Evolutionary conservation across 169 alveolate species (phyloP), one percentile per base, ranked within the genome.

Genomic region (Plasmodium gallinaceum): DNA sequence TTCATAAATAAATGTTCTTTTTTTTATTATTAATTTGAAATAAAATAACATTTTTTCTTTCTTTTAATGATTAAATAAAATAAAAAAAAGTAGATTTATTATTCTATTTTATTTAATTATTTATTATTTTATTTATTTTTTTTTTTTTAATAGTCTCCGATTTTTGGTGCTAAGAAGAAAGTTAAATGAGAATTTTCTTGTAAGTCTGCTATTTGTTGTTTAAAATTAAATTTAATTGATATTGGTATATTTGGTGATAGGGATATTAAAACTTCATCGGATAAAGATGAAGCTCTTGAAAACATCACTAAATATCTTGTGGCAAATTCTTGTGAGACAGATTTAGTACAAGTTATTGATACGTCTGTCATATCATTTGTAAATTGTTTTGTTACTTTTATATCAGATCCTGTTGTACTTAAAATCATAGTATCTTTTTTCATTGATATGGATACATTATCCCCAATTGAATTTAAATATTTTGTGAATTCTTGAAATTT

Each of bases 171-270:
- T n/a, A 93, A 88, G 80, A 92, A 93, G 74, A 93, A 93, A 64
- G 93, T 93, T 51, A 93, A 60, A 46, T 80, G 74, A 2, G 94
- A 62, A 26, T 24, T 37, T 20, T 74, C 92, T 37, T 71, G 88
- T 65, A 68, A 12, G 9, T 68, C 88, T 26, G 88, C 58, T 58
- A 74, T 16, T 52, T 69, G 74, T 20, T 73, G 88, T 32, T 87
- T 87, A 75, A 93, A 93, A 54, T 92, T 88, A 89, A 93, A 93
- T 69, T 92, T 93, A 39, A 93, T 93, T 37, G 96, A 88, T 32
- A 95, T 89, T 18, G 97, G 97, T 7, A 95, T 95, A 26, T 96
- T 95, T 7, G 96, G 94, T 12, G 97, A 95, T n/a, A 95, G 94
- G 42, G 94, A 94, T 22, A 95, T 95, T 37, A 93, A 93, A n/a